A percentile compares a stretch with the other conserved stretches of the same genome.
These are phyloP conservation scores for Populus deltoides DNA, from an alignment of 345 rosid species.

Conservation along the genomic window DNA sequence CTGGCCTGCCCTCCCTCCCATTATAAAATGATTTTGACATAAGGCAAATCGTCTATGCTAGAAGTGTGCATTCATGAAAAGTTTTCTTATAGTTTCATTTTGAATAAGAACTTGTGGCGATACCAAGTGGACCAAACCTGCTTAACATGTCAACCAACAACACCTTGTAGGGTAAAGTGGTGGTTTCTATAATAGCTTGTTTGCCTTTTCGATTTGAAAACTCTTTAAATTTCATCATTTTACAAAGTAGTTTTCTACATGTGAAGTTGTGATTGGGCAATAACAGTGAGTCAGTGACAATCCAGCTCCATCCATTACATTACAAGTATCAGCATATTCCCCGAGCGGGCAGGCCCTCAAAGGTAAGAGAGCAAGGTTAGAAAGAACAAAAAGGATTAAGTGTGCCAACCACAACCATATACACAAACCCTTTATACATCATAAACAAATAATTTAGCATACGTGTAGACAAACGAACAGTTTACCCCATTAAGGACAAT, in stretches of 20 bases:
- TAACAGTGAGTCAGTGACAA: background rate
- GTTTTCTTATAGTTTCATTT: background rate
- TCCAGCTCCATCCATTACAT: background rate
- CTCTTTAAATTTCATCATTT: background rate
- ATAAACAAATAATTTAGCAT: background rate
- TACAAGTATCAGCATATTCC: background rate
- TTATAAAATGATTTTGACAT: background rate
- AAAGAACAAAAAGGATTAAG: background rate
- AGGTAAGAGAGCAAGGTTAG: background rate
- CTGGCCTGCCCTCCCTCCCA: background rate
- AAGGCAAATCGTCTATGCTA: background rate
- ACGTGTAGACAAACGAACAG: background rate
- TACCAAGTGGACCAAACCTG: background rate
- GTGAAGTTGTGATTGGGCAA: background rate
- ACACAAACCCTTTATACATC: conserved; percentile 1
- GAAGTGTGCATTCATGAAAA: background rate
- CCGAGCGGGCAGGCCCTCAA: background rate
- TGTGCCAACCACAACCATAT: background rate
- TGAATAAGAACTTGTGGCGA: background rate
- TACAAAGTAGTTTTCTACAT: background rate
- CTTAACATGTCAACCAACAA: background rate
- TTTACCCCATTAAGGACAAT: background rate
- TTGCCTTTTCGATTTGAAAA: background rate
- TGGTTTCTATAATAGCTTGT: background rate
- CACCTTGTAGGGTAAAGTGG: background rate